These are phyloP conservation scores for Neurospora intermedia DNA, from an alignment of 495 filamentous ascomycete species.

Conservation along the genomic window DNA sequence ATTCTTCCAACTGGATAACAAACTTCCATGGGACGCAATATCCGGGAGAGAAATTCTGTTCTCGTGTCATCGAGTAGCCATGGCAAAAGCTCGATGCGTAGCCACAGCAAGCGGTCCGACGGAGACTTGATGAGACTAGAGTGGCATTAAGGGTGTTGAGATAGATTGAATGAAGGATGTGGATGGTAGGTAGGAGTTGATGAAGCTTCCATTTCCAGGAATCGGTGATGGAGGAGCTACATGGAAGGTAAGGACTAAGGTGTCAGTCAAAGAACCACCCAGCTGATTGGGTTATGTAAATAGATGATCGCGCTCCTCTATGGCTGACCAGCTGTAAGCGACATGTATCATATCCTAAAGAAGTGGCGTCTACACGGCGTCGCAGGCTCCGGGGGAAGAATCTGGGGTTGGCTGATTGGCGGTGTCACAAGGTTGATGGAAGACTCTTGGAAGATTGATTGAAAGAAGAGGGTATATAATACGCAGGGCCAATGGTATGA, in stretches of 20 bases:
- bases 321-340: background rate
- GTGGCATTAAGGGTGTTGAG: background rate
- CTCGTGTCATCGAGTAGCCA: background rate
- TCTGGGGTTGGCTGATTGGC: background rate
- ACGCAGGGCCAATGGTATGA: background rate
- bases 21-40: background rate
- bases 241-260: background rate
- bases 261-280: background rate
- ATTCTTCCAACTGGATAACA: background rate
- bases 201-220: background rate
- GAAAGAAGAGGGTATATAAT: background rate
- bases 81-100: background rate
- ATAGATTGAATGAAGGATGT: background rate
- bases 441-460: background rate
- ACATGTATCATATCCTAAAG: background rate
- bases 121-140: background rate
- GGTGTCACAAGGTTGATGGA: background rate
- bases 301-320: background rate
- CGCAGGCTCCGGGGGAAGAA: background rate
- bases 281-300: background rate
- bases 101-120: background rate
- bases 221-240: background rate
- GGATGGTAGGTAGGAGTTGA: background rate
- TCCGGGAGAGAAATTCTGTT: background rate
- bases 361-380: background rate